Evolutionary conservation across 2,329 filamentous ascomycete genomes (phyloP), one percentile per base, ranked within the genome.

Genomic region (Elsinoe arachidis): DNA sequence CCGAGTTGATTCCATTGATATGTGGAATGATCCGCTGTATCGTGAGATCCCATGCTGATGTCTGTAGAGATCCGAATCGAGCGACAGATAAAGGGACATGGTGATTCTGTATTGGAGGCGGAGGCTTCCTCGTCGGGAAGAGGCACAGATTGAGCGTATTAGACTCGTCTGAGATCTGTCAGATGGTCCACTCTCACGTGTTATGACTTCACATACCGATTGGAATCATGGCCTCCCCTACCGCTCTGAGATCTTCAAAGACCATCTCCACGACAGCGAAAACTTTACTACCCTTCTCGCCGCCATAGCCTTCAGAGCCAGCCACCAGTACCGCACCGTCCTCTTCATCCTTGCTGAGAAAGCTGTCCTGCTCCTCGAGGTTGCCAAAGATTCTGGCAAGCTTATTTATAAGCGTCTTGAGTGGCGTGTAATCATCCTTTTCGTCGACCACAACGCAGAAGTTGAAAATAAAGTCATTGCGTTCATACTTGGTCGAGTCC

Each of bases 381-480:
- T 89, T 89, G 61, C 87, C 84, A 76, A 97, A 90, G 26, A 93
- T 83, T 61, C 86, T 80, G 1, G 92, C 93, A 53, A 97, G 78
- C 65, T 95, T 88, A 63, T 87, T 79, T 56, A 96, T 90, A 33
- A 97, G 88, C 62, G 85, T 85, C 71, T 66, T 60, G 64, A 67
- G 70, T 34, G 61, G 58, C 34, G 91, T 89, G 70, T 95, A 88
- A 3, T 69, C 69, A 12, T 80, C 76, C 34, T 80, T 76, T 58
- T 84, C 80, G 53, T 87, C 81, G 52, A 96, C 78, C 26, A 96
- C 86, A 44, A 97, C 78, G 59, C 90, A 90, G 68, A 97, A 96
- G 72, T 97, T 97, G 81, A 97, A 99, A 68, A 96, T 96, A 77
- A 96, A 97, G 72, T 95, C 89, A 73, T 96, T 96, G 68, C 97